phyloP scores from a whole-genome alignment of 2,329 filamentous ascomycete species.

The Calonectria honghensis region DNA sequence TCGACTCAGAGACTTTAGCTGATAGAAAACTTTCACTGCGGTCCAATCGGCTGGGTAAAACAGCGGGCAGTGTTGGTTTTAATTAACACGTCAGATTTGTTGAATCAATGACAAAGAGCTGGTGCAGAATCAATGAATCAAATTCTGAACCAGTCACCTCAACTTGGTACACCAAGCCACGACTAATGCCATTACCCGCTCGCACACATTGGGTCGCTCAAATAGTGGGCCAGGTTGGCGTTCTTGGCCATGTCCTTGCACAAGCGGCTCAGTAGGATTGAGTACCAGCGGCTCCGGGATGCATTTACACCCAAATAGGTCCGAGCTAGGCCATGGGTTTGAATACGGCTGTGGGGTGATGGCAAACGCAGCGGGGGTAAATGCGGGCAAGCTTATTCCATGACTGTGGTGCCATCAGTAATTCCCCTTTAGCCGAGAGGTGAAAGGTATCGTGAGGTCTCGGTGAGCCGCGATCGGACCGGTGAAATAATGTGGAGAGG shows the following conservation, averaged over 20 bases:
- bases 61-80: background rate
- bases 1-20: background rate
- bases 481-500: conserved; percentile 24
- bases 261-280: background rate
- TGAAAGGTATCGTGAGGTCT: conserved; percentile 22
- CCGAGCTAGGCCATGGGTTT: background rate
- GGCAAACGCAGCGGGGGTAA: conserved; percentile 17
- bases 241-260: background rate
- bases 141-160: background rate
- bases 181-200: background rate
- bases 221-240: background rate
- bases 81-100: background rate
- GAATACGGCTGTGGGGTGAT: conserved; percentile 31
- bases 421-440: conserved; percentile 14
- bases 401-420: background rate
- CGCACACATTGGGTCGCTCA: background rate
- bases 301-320: background rate
- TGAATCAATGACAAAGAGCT: background rate
- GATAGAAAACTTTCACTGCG: background rate
- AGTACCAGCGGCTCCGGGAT: background rate
- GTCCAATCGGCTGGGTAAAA: background rate
- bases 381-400: conserved; percentile 8
- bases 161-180: background rate
- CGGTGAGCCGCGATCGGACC: conserved; percentile 34
- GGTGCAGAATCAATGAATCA: background rate